Evolutionary conservation across 1,284 basidiomycete genomes (phyloP), one percentile per base, ranked within the genome.

Genomic region (Cronartium ribicola): DNA sequence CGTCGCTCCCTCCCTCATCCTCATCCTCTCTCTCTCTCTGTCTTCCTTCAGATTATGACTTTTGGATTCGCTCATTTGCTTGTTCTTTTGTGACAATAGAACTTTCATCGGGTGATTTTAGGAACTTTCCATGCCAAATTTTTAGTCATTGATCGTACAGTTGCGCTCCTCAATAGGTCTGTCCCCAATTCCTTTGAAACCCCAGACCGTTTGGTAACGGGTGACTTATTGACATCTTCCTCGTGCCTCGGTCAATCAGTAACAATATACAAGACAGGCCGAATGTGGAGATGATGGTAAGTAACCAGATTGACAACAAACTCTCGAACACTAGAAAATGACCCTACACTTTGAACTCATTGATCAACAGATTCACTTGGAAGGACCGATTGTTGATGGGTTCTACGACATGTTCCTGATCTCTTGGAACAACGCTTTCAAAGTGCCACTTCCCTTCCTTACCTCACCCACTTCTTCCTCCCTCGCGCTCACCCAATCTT

Each of bases 51-150:
- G 75, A 79, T 80, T 83, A 83, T 77, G 83, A 82, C 71, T 82
- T 84, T 76, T 82, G 85, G 36, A 87, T 88, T 0, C 77, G 87
- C 29, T 29, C 20, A 82, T 89, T 69, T 22, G 14, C 41, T 43
- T 4, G 5, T 20, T 64, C 22, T 36, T 29, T 40, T 20, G 55
- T 22, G 5, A 1, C 48, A 37, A 13, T 59, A 69, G 62, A 81
- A 80, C 74, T 81, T 81, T 63, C 80, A 81, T 57, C 78, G 79
- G 17, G 79, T 80, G 8, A 75, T 80, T 36, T 78, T 80, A 64
- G 89, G 89, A 41, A 91, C 89, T 0, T 91, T 91, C 81, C 90
- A 91, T 78, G 87, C 88, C 60, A 90, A 91, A 80, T 89, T 89
- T 76, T 83, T 90, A 79, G 83, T 90, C 69, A 87, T 91, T 8